phyloP scores from a whole-genome alignment of 2,329 filamentous ascomycete species.

The Pyrenochaeta sp. region DNA sequence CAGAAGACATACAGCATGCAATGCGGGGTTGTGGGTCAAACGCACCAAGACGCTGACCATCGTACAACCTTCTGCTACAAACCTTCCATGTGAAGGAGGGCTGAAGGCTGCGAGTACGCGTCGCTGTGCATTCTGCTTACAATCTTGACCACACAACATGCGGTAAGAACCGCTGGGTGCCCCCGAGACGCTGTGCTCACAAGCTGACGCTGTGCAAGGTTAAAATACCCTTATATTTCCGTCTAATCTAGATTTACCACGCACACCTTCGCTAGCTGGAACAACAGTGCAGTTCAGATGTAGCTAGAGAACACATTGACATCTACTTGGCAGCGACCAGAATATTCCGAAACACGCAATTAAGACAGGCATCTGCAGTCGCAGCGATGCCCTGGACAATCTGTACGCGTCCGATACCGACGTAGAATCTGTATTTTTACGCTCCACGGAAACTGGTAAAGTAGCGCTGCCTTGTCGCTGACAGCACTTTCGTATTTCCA shows the following conservation, averaged over 20 bases:
- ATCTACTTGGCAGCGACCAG: slow-evolving; percentile 12
- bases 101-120: slow-evolving; percentile 4
- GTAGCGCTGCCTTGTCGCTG: too few relatives aligned
- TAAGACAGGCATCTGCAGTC: slow-evolving; percentile 9
- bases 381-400: slow-evolving; percentile 8
- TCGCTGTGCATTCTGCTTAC: background rate
- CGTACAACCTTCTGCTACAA: slow-evolving; percentile 1
- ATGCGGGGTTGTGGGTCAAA: slow-evolving; percentile 1
- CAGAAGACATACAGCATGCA: background rate
- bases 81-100: background rate
- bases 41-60: background rate
- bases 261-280: background rate
- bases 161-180: background rate
- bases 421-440: too few relatives aligned
- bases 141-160: slow-evolving; percentile 1
- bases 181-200: slow-evolving; percentile 4
- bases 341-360: slow-evolving; percentile 16
- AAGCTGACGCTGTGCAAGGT: slow-evolving; percentile 4
- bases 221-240: background rate
- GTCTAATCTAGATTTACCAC: background rate
- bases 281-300: background rate
- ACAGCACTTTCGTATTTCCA: too few relatives aligned
- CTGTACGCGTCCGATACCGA: too few relatives aligned
- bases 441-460: too few relatives aligned
- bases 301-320: slow-evolving; percentile 8